phyloP scores from a whole-genome alignment of 2,329 filamentous ascomycete genomes.

The Ramichloridium luteum region DNA sequence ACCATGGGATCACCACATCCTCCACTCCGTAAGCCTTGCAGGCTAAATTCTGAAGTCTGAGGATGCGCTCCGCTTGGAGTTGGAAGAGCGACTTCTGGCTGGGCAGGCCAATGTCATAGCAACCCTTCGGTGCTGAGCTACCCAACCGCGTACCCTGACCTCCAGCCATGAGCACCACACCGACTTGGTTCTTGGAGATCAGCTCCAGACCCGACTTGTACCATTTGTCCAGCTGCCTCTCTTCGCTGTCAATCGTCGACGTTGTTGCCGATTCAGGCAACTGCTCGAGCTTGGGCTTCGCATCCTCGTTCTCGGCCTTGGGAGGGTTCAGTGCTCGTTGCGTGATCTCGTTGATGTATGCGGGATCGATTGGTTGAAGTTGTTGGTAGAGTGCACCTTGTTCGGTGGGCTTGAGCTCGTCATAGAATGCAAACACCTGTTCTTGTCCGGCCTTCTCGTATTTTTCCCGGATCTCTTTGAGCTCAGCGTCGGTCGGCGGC shows the following conservation, averaged over 20 bases:
- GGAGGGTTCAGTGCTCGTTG: constrained; percentile 70
- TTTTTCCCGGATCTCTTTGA: constrained; percentile 56
- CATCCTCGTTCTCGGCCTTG: constrained; percentile 42
- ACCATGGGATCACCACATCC: constrained; percentile 74
- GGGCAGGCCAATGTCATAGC: constrained; percentile 89
- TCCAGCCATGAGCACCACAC: constrained; percentile 91
- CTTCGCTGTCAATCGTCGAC: constrained; percentile 79
- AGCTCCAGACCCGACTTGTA: constrained; percentile 57
- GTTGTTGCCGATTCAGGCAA: constrained; percentile 77
- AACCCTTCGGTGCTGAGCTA: constrained; percentile 92
- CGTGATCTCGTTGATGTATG: constrained; percentile 77
- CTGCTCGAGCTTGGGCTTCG: constrained; percentile 58
- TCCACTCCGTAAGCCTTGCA: constrained; percentile 52
- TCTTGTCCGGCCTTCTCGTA: constrained; percentile 65
- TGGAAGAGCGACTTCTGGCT: constrained; percentile 93
- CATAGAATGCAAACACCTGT: constrained; percentile 80
- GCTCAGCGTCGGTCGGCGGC: constrained; percentile 52
- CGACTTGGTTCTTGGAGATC: constrained; percentile 57
- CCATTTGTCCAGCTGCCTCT: constrained; percentile 70
- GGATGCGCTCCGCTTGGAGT: constrained; percentile 89
- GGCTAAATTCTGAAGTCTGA: constrained; percentile 71
- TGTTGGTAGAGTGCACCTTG: constrained; percentile 72
- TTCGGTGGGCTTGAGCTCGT: constrained; percentile 59
- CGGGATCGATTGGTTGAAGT: constrained; percentile 68
- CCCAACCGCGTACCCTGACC: constrained; percentile 91